Evolutionary conservation across 208 protist species (phyloP), one percentile per base, ranked within the genome.

Genomic region (Crithidia expoeki): DNA sequence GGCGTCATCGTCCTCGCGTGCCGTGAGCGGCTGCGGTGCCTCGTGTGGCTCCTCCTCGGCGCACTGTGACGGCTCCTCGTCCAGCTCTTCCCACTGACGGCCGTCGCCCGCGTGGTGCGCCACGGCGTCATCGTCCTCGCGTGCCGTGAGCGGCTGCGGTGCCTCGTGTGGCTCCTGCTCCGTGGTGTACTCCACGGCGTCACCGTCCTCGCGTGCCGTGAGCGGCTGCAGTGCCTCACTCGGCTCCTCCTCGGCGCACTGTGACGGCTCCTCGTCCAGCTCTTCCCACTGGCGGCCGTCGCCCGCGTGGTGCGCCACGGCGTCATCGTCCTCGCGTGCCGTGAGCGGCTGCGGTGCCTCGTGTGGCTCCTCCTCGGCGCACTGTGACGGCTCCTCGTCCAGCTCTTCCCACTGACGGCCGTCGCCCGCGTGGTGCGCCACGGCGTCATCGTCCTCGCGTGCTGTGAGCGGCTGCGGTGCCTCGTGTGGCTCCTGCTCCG

Each of bases 271-370:
- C 46, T 23, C 42, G 25, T 50, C 33, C 19, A 68, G 56, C 55
- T 68, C 61, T 7, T 66, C 49, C 50, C 46, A 68, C 55, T 61
- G 68, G 27, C 14, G 28, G 14, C 74, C 53, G 28, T 66, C 58
- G 7, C 52, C 40, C 14, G 25, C 44, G 9, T 16, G 55, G 30
- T 72, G 40, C 32, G 64, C 25, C 60, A 50, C 55, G 17, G 66
- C 57, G 0, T 65, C 64, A 12, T 66, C 28, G 19, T 10, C 19
- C 49, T 73, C 57, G 40, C 46, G 32, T n/a, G 21, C 36, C 21
- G 10, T 10, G 4, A 60, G 55, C 55, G 33, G 17, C 36, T 7
- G 16, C 19, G 55, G 30, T 7, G 9, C 32, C 17, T 60, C 55
- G 6, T 14, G 36, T 27, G 55, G 52, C 60, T 28, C 10, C 11